Conservation (phyloP, 2,329 filamentous ascomycete genomes). For the Nemania sp. region DNA sequence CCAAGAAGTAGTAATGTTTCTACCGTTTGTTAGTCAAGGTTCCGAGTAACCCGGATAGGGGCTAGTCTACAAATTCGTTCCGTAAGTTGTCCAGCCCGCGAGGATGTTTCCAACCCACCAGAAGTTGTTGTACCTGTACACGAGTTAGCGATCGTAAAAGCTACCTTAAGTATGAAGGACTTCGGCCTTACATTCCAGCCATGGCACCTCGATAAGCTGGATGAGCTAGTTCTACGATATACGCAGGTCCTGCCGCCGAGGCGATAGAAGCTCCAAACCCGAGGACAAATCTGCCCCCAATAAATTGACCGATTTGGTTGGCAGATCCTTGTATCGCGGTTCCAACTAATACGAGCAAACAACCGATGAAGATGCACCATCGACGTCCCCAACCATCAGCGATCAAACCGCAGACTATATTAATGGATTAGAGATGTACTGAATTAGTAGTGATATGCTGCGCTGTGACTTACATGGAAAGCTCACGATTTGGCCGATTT, state of each 20-base stretch:
- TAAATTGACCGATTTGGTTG: slow-evolving; percentile 62
- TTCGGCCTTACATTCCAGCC: slow-evolving; percentile 68
- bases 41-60: background rate
- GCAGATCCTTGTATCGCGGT: slow-evolving; percentile 63
- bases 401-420: slow-evolving; percentile 59
- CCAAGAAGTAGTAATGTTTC: slow-evolving; percentile 57
- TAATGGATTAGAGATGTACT: background rate
- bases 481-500: slow-evolving; percentile 63
- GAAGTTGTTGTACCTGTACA: slow-evolving; percentile 54
- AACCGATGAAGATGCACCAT: slow-evolving; percentile 67
- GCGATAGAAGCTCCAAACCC: slow-evolving; percentile 71
- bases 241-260: slow-evolving; percentile 71
- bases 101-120: slow-evolving; percentile 66
- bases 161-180: slow-evolving; percentile 51
- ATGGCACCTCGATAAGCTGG: slow-evolving; percentile 71
- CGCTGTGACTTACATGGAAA: slow-evolving; percentile 55
- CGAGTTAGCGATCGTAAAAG: slow-evolving; percentile 34
- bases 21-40: slow-evolving; percentile 41
- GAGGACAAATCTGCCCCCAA: slow-evolving; percentile 66
- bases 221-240: slow-evolving; percentile 72
- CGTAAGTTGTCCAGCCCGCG: slow-evolving; percentile 64
- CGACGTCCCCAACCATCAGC: slow-evolving; percentile 66
- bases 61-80: slow-evolving; percentile 45
- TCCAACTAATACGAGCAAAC: slow-evolving; percentile 63
- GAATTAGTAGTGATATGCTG: background rate